Percentiles rank a stretch among this genome's conserved stretches.
Evolutionary conservation across 352 stramenopile genomes (phyloP).

Genomic region (Aphanomyces astaci): DNA sequence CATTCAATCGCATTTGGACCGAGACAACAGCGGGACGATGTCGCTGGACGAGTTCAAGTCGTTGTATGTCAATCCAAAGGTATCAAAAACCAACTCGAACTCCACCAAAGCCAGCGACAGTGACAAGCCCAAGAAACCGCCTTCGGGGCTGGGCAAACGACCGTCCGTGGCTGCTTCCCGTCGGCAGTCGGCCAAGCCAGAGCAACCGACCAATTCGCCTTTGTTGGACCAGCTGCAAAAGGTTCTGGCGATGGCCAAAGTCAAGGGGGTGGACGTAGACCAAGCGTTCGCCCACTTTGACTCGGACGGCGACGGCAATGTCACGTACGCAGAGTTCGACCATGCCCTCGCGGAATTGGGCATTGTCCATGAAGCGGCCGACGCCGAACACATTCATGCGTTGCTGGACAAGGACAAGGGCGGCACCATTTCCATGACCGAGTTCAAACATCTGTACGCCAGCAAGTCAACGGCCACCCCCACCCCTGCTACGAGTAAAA

Average conservation of each 20-base stretch:
- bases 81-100: conserved; percentile 3
- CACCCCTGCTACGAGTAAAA: too few species aligned
- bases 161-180: neutral
- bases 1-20: conserved; percentile 39
- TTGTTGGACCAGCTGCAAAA: conserved; percentile 16
- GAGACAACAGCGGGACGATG: conserved; percentile 40
- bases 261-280: conserved; percentile 22
- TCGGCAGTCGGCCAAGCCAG: neutral
- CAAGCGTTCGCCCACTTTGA: conserved; percentile 26
- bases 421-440: conserved; percentile 42
- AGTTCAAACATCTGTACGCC: conserved; percentile 40
- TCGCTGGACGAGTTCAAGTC: conserved; percentile 45
- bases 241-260: conserved; percentile 15
- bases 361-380: neutral
- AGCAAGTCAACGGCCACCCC: neutral
- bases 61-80: conserved; percentile 23
- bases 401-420: conserved; percentile 28
- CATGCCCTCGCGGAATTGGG: conserved; percentile 3
- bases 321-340: conserved; percentile 45
- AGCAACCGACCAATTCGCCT: neutral
- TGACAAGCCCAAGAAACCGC: neutral
- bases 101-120: too few species aligned
- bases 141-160: neutral
- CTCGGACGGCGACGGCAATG: conserved; percentile 19
- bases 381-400: neutral